A percentile compares a stretch with the other conserved stretches of the same genome.
Evolutionary conservation across 495 filamentous ascomycete genomes (phyloP).

Genomic region (Tuber indicum): DNA sequence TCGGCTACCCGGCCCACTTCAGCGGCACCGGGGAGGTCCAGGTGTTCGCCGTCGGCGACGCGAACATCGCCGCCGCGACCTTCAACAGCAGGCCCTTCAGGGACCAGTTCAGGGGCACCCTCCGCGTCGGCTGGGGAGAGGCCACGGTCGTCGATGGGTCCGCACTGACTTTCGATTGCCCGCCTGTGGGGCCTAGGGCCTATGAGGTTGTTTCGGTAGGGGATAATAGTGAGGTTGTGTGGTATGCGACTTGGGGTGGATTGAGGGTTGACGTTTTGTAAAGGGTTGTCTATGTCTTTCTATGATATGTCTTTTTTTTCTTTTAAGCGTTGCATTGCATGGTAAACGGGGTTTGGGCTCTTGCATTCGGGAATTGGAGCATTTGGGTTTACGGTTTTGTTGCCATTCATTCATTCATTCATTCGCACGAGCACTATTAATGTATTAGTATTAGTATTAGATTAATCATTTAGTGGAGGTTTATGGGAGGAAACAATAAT

Average conservation of each 20-base stretch:
- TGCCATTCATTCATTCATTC: not conserved
- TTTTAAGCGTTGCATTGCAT: not conserved
- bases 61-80: not conserved
- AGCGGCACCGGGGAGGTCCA: too few species aligned
- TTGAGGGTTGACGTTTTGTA: not conserved
- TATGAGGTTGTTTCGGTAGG: not conserved
- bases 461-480: not conserved
- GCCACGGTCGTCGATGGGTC: not conserved
- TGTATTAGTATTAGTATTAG: not conserved
- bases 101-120: not conserved
- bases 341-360: not conserved
- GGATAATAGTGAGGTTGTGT: not conserved
- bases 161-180: too few species aligned
- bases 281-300: not conserved
- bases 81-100: not conserved
- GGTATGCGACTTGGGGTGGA: not conserved
- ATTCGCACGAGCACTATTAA: not conserved
- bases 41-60: too few species aligned
- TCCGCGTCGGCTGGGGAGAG: not conserved
- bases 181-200: too few species aligned
- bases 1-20: too few species aligned
- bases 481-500: not conserved
- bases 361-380: not conserved
- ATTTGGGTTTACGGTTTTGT: not conserved
- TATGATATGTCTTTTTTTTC: not conserved